Evolutionary conservation across 2,329 filamentous ascomycete species (phyloP).

Genomic region (Ophiocordyceps sinensis): DNA sequence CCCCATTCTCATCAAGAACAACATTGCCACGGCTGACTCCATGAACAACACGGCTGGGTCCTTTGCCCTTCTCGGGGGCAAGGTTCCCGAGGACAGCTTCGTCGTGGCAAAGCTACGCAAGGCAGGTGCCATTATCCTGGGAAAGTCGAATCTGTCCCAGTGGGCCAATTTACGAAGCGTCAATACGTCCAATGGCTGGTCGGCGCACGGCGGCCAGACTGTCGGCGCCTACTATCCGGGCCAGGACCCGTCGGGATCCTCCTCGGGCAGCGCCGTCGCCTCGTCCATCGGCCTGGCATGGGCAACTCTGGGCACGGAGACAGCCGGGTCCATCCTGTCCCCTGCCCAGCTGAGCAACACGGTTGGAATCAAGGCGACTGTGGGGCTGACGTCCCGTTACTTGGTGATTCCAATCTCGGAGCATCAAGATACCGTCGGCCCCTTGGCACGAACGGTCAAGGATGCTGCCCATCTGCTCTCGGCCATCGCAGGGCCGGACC

Average conservation of each 20-base stretch:
- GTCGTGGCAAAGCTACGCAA: slow-evolving; percentile 44
- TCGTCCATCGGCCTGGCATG: slow-evolving; percentile 6
- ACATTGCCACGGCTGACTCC: slow-evolving; percentile 41
- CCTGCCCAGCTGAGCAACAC: slow-evolving; percentile 40
- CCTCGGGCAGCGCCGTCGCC: slow-evolving; percentile 48
- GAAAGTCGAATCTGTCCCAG: slow-evolving; percentile 49
- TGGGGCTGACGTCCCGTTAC: slow-evolving; percentile 47
- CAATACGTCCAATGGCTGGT: slow-evolving; percentile 50
- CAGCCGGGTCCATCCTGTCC: slow-evolving; percentile 45
- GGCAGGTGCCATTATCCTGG: slow-evolving; percentile 48
- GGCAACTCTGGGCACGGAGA: slow-evolving; percentile 22
- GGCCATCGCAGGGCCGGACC: slow-evolving; percentile 46
- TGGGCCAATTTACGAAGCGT: slow-evolving; percentile 48
- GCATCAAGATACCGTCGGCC: slow-evolving; percentile 49
- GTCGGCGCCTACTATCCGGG: slow-evolving; percentile 45
- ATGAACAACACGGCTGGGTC: slow-evolving; percentile 44
- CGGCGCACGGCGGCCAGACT: slow-evolving; percentile 46
- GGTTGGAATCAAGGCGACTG: slow-evolving; percentile 53
- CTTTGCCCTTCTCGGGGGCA: slow-evolving; percentile 40
- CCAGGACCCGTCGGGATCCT: slow-evolving; percentile 48
- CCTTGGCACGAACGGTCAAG: slow-evolving; percentile 45
- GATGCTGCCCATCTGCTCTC: slow-evolving; percentile 48
- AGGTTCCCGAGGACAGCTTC: slow-evolving; percentile 39
- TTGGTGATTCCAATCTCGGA: slow-evolving; percentile 50
- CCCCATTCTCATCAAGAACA: slow-evolving; percentile 49